Base-by-base conservation (phyloP, 2,329 filamentous ascomycete genomes). In the Diaporthe nobilis region DNA sequence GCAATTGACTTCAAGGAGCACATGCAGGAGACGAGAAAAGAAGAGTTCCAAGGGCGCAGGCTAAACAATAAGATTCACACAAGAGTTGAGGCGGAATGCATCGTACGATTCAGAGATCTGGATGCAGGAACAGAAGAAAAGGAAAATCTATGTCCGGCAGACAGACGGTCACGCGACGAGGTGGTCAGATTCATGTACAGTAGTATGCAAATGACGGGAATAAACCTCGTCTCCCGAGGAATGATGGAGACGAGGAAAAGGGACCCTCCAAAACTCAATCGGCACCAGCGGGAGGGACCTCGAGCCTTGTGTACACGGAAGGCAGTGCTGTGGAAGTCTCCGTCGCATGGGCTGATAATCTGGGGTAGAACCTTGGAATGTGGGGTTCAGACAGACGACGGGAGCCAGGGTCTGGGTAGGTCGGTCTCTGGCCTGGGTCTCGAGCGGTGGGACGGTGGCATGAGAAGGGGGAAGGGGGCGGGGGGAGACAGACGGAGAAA, bases 321-420 rank as follows among this genome's bases (percentile, higher is more conserved):
- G 37, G 37, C 13, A 72, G 49, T 37, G 60, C 37, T 37, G 72
- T 73, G 74, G 74, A 73, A 76, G 53, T 73, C 51, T 39, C 74
- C 71, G 71, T 68, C 65, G 57, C 67, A 67, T 75, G 75, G 75
- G 73, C 75, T 75, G 73, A 77, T 75, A 77, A 77, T 77, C 76
- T 75, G 76, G 76, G 76, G 76, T 77, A 77, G 65, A 70, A 70
- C 65, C 47, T 55, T 70, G 65, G 65, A 74, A 73, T 73, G 73
- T 77, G 76, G 76, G 65, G 73, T 70, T 65, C 65, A 61, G 39
- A 73, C 70, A 68, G 70, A 55, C 73, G 51, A 60, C 51, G 28
- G 65, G 28, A 49, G 51, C 61, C 39, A 68, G 67, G 70, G 58
- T 37, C 37, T 68, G 60, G 60, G 42, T 37, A 25, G n/a, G 37